phyloP scores from a whole-genome alignment of 805 yeast species.

The Yarrowia osloensis region DNA sequence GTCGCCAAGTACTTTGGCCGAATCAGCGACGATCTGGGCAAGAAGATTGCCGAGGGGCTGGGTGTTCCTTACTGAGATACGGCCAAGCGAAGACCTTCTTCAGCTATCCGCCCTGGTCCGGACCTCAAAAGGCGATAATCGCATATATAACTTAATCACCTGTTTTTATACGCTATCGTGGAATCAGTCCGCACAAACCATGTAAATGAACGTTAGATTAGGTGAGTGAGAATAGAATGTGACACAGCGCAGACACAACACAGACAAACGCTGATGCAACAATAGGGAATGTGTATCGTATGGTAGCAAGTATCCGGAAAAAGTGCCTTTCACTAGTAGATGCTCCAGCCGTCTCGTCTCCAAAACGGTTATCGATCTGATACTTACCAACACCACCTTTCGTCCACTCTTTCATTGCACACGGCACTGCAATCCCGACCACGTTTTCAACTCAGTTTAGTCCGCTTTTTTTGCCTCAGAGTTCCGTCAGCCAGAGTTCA shows the following conservation, averaged over 20 bases:
- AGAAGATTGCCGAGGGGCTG: constrained; percentile 25
- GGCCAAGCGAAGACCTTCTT: too few species aligned
- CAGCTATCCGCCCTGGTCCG: too few species aligned
- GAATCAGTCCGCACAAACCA: not conserved
- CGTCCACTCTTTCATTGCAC: not conserved
- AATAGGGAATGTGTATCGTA: too few species aligned
- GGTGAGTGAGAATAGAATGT: not conserved
- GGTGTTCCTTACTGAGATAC: not conserved
- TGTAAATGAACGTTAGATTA: constrained; percentile 11
- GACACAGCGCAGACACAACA: too few species aligned
- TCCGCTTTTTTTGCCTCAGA: not conserved
- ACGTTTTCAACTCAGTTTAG: not conserved
- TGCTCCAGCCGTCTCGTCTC: too few species aligned
- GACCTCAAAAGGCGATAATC: too few species aligned
- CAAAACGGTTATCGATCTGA: too few species aligned
- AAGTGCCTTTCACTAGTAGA: too few species aligned
- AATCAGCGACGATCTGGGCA: constrained; percentile 21
- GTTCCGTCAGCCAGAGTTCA: not conserved
- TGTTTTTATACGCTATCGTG: not conserved
- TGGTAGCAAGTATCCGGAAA: too few species aligned
- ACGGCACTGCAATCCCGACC: not conserved
- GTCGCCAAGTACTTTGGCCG: constrained; percentile 29
- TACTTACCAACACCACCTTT: too few species aligned
- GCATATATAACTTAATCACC: not conserved
- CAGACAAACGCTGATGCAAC: too few species aligned